A percentile compares a stretch with the other conserved stretches of the same genome.
These are phyloP conservation scores for Chaetomiaceae sp. DNA, from an alignment of 2,329 filamentous ascomycete species.

Conservation along the genomic window DNA sequence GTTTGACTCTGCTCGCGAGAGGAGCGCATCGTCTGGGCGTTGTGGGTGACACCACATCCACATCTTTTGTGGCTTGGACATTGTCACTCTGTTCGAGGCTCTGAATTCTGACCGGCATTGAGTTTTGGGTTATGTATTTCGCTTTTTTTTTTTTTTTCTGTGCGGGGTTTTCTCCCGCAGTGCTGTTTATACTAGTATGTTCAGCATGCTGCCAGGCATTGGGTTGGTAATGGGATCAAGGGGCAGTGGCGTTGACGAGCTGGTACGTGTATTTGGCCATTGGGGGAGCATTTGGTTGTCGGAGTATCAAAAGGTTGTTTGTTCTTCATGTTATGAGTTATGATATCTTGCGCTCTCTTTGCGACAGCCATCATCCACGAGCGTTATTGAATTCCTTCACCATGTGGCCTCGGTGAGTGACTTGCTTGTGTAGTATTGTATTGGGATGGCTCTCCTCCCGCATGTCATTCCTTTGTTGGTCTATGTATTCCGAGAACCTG, in stretches of 20 bases:
- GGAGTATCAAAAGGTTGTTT: slow-evolving; percentile 7
- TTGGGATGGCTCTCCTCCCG: too few species aligned
- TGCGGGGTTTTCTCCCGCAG: not conserved
- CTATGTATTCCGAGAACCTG: too few species aligned
- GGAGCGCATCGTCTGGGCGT: slow-evolving; percentile 1
- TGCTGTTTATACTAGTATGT: not conserved
- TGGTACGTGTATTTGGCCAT: not conserved
- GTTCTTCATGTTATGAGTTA: not conserved
- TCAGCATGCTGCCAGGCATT: not conserved
- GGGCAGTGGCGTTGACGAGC: slow-evolving; percentile 8
- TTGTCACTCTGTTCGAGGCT: not conserved
- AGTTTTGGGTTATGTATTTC: not conserved
- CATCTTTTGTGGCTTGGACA: slow-evolving; percentile 11
- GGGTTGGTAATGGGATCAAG: not conserved
- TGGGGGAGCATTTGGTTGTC: not conserved
- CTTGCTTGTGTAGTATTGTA: not conserved
- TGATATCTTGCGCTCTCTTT: not conserved
- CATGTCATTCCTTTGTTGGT: too few species aligned
- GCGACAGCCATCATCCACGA: not conserved
- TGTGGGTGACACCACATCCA: slow-evolving; percentile 16
- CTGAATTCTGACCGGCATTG: not conserved
- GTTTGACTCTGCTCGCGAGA: not conserved
- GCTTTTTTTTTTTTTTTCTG: not conserved
- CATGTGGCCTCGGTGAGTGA: not conserved
- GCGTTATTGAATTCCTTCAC: not conserved